phyloP scores from a whole-genome alignment of 2,329 filamentous ascomycete genomes.

The Xylaria sp. region DNA sequence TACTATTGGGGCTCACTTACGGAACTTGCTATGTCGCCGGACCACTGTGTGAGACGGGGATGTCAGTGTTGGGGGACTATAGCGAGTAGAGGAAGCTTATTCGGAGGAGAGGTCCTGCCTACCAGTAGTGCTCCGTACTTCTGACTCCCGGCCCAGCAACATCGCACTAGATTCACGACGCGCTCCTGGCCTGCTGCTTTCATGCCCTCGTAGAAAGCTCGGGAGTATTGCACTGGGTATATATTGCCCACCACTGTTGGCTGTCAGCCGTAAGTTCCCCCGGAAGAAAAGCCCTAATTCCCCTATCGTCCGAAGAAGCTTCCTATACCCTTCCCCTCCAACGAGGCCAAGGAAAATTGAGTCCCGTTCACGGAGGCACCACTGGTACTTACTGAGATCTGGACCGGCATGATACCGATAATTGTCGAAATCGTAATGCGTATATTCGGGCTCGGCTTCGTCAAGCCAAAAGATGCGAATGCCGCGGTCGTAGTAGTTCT shows the following conservation, averaged over 20 bases:
- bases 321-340: background rate
- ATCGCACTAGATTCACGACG: conserved; percentile 63
- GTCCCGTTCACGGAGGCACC: background rate
- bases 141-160: conserved; percentile 66
- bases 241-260: conserved; percentile 61
- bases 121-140: conserved; percentile 74
- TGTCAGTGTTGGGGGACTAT: background rate
- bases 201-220: conserved; percentile 67
- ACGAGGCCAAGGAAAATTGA: background rate
- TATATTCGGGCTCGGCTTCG: conserved; percentile 75
- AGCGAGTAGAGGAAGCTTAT: background rate
- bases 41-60: conserved; percentile 49
- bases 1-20: background rate
- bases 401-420: conserved; percentile 69
- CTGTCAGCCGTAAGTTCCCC: background rate
- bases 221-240: conserved; percentile 62
- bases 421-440: conserved; percentile 73
- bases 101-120: background rate
- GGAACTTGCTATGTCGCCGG: conserved; percentile 72
- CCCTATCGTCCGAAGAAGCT: background rate
- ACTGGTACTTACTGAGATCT: conserved; percentile 51
- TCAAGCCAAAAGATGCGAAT: conserved; percentile 76
- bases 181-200: conserved; percentile 59
- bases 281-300: background rate
- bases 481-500: conserved; percentile 71